Conservation (phyloP, 805 yeast genomes). For the Lipomyces sp. region DNA sequence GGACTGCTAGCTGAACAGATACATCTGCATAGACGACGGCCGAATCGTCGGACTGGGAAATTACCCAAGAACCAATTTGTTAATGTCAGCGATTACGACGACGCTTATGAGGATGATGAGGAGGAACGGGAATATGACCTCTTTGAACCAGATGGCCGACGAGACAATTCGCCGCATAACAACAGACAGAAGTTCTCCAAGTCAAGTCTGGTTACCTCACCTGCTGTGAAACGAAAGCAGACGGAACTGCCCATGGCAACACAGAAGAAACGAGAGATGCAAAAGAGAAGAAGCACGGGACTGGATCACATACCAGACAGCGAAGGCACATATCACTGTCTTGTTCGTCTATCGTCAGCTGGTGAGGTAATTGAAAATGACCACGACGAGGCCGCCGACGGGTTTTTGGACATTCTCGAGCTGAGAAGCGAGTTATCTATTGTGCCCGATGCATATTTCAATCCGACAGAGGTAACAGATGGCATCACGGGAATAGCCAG, state of each 20-base stretch:
- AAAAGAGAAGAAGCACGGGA: too few relatives aligned
- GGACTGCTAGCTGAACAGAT: background rate
- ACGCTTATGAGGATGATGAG: background rate
- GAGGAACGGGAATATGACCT: too few relatives aligned
- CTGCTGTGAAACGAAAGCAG: too few relatives aligned
- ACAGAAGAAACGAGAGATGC: too few relatives aligned
- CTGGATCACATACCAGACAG: too few relatives aligned
- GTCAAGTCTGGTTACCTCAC: conserved; percentile 1
- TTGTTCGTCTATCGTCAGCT: too few relatives aligned
- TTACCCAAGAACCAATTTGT: conserved; percentile 5
- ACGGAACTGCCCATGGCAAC: background rate
- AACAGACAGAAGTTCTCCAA: conserved; percentile 3
- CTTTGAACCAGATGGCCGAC: conserved; percentile 7
- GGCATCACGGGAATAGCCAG: too few relatives aligned
- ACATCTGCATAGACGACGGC: background rate
- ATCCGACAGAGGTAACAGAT: too few relatives aligned
- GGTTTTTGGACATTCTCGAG: too few relatives aligned
- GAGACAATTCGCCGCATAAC: conserved; percentile 13
- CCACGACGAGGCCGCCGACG: background rate
- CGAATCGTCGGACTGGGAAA: conserved; percentile 1
- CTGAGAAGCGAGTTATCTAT: too few relatives aligned
- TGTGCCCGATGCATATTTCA: too few relatives aligned
- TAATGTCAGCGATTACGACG: conserved; percentile 3
- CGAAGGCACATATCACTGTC: too few relatives aligned
- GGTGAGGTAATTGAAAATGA: background rate